Base-by-base conservation (phyloP, 1,284 basidiomycete species). In the Amylostereum areolatum region DNA sequence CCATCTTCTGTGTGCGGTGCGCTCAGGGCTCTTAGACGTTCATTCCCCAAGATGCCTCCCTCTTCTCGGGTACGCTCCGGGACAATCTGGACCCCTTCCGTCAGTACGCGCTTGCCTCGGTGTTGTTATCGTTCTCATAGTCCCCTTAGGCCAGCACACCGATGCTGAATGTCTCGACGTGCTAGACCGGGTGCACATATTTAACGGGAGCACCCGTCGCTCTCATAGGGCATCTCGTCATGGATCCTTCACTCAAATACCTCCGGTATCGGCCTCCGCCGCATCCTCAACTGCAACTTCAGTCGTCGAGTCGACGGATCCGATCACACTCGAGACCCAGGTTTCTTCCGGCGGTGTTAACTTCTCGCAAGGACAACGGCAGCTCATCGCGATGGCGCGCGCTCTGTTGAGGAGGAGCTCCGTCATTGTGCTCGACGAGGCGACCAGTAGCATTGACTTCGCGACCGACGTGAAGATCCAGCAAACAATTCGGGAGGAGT, bases 21-120 rank as follows among this genome's bases (percentile, higher is more conserved):
- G 55, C 35, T n/a, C 49, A 52, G 37, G 34, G 31, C 29, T 27
- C 36, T 35, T 3, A 86, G 83, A 90, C 87, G 1, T 89, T 92
- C 58, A 92, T 92, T 55, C 89, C 89, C 11, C 88, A 89, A 68
- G 88, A 92, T 61, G 81, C 85, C 1, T 77, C 92, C 0, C 70
- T 96, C 3, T 96, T 97, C 71, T 89, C 86, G 0, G 92, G 93
- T 0, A 93, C 89, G 0, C 70, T 96, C 27, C 74, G 90, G 18
- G 87, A 92, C 24, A 95, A 95, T 56, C 65, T 96, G 3, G 93
- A 97, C 69, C 93, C 91, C 0, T 94, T 93, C 70, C 67, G 78
- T 76, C 48, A 36, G 69, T 53, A 34, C n/a, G 32, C 6, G 55
- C 37, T 54, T 43, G 8, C 56, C 49, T 28, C 47, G 50, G 8